Conservation (phyloP, 177 flowering plant species). For the Vitis hybrid region DNA sequence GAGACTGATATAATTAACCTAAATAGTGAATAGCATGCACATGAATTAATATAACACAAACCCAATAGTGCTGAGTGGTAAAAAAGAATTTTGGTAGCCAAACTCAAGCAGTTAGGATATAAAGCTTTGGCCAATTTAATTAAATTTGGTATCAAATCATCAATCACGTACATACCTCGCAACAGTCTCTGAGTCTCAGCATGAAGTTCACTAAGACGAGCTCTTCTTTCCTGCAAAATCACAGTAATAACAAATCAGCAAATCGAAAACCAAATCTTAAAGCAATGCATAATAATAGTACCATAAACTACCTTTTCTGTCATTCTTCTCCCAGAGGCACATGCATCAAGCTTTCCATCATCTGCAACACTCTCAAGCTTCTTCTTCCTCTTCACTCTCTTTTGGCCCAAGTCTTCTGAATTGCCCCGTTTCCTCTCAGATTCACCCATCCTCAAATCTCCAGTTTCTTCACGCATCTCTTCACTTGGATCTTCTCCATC, state of each 20-base stretch:
- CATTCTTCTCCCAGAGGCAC: constrained; percentile 31
- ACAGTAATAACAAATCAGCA: neutral
- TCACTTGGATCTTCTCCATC: constrained; percentile 6
- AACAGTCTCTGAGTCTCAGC: constrained; percentile 80
- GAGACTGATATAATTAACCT: neutral
- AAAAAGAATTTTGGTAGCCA: too few relatives aligned
- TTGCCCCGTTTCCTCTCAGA: constrained; percentile 22
- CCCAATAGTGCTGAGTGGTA: too few relatives aligned
- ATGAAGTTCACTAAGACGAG: constrained; percentile 50
- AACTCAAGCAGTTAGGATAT: too few relatives aligned
- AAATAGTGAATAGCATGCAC: too few relatives aligned
- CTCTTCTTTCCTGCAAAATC: constrained; percentile 56
- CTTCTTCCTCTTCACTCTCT: constrained; percentile 36
- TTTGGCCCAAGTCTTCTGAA: constrained; percentile 15
- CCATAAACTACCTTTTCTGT: constrained; percentile 46
- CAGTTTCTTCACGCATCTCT: constrained; percentile 14
- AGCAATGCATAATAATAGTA: neutral
- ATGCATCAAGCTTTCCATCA: constrained; percentile 24
- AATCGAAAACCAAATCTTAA: neutral
- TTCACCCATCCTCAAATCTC: constrained; percentile 7
- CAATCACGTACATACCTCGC: constrained; percentile 47
- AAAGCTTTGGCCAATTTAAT: too few relatives aligned
- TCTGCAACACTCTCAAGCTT: constrained; percentile 26
- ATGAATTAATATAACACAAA: too few relatives aligned
- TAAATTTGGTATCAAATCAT: neutral